These are phyloP conservation scores for Citrus glauca DNA, from an alignment of 345 rosid genomes.

Conservation along the genomic window DNA sequence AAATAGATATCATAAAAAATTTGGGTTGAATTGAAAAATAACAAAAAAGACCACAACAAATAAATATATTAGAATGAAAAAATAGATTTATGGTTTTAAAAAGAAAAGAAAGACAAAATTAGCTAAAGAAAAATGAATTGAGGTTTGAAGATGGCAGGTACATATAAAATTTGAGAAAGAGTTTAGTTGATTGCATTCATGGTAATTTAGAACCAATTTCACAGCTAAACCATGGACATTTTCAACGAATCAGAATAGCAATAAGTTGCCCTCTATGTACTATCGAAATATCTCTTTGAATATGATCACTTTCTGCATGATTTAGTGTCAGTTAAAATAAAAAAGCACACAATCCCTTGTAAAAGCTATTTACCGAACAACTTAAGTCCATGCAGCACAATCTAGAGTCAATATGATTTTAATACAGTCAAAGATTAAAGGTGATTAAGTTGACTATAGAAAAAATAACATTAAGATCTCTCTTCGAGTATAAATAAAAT, in stretches of 20 bases:
- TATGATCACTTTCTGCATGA: background rate
- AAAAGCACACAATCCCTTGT: background rate
- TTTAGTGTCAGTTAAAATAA: background rate
- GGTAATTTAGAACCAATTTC: background rate
- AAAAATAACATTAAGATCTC: background rate
- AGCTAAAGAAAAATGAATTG: no score
- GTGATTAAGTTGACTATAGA: no score
- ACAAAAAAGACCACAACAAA: no score
- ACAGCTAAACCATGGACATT: background rate
- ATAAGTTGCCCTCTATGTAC: background rate
- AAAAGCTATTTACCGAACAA: conserved; percentile 3
- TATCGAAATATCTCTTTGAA: background rate
- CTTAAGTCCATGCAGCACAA: background rate
- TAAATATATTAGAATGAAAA: no score
- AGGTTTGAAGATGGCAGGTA: no score
- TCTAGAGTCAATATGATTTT: background rate
- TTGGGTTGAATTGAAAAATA: no score
- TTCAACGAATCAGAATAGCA: background rate
- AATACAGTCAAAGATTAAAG: no score
- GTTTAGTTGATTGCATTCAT: no score
- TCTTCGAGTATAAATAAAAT: background rate
- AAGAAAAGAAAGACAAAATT: no score
- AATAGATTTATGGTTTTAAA: no score
- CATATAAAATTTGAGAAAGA: no score
- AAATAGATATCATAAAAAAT: no score